A percentile compares a stretch with the other conserved stretches of the same genome.
Conservation (phyloP, 2,329 filamentous ascomycete species). For the Gliomastix tumulicola region DNA sequence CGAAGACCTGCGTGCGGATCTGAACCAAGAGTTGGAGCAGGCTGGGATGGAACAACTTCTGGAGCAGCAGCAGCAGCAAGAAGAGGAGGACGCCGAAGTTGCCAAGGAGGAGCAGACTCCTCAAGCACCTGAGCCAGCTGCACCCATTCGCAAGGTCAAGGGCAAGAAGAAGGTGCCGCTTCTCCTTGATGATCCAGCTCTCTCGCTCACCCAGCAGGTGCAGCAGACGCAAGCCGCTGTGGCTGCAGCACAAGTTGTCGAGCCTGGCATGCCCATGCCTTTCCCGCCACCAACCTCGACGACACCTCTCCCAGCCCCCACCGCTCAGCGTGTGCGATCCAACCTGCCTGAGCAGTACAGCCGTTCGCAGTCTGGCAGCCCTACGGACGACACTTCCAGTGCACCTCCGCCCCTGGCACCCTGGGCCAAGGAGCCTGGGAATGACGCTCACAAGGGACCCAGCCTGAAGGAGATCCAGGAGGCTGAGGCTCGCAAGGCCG, state of each 20-base stretch:
- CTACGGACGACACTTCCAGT: slow-evolving; percentile 39
- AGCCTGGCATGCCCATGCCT: slow-evolving; percentile 65
- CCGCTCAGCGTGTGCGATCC: slow-evolving; percentile 76
- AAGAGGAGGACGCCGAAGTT: slow-evolving; percentile 14
- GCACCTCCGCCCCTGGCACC: slow-evolving; percentile 72
- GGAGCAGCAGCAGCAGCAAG: slow-evolving; percentile 13
- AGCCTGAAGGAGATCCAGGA: slow-evolving; percentile 97
- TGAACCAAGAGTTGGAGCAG: slow-evolving; percentile 57
- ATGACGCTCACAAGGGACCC: slow-evolving; percentile 68
- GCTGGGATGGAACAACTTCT: too few relatives aligned
- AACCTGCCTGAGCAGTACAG: slow-evolving; percentile 72
- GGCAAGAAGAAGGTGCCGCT: slow-evolving; percentile 22
- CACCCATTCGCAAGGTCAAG: slow-evolving; percentile 3
- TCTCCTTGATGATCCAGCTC: slow-evolving; percentile 21
- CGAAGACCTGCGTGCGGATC: slow-evolving; percentile 66
- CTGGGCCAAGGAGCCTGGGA: slow-evolving; percentile 83
- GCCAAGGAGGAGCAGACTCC: slow-evolving; percentile 7
- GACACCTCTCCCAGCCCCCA: slow-evolving; percentile 81
- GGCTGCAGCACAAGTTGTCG: slow-evolving; percentile 38
- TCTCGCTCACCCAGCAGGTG: slow-evolving; percentile 78
- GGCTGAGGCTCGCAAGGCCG: slow-evolving; percentile 86
- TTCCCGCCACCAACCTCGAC: slow-evolving; percentile 66
- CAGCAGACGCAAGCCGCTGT: slow-evolving; percentile 60
- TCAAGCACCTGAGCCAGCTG: neutral
- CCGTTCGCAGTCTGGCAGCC: slow-evolving; percentile 73